A percentile compares a stretch with the other conserved stretches of the same genome.
These are phyloP conservation scores for Monsonia emarginata DNA, from an alignment of 441 rosid species.

Conservation along the genomic window DNA sequence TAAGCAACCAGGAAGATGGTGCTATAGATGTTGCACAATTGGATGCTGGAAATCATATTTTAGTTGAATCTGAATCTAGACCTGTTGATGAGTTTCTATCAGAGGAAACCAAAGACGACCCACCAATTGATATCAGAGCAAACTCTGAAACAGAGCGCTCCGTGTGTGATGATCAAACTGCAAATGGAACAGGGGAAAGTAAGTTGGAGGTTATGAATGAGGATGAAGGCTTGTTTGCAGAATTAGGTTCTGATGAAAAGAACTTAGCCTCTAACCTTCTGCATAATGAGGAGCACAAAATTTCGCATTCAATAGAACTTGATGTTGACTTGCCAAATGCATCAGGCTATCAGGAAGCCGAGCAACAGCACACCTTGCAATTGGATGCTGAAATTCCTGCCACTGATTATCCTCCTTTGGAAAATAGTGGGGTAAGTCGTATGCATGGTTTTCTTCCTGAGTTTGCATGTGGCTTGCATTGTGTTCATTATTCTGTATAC, in stretches of 20 bases:
- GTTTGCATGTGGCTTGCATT: constrained; percentile 10
- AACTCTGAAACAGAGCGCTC: constrained; percentile 28
- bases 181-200: constrained; percentile 24
- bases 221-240: constrained; percentile 25
- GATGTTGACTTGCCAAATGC: constrained; percentile 22
- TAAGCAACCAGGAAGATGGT: constrained; percentile 24
- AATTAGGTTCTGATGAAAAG: constrained; percentile 28
- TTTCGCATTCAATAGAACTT: constrained; percentile 19
- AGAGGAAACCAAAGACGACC: constrained; percentile 37
- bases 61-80: constrained; percentile 33
- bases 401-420: constrained; percentile 22
- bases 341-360: constrained; percentile 29
- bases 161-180: constrained; percentile 30
- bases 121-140: constrained; percentile 25
- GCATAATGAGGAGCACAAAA: constrained; percentile 25
- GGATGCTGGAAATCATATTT: constrained; percentile 21
- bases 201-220: constrained; percentile 20
- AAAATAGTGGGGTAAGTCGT: constrained; percentile 45
- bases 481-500: not conserved
- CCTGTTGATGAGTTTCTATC: constrained; percentile 27
- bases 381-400: constrained; percentile 27
- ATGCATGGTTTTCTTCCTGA: not conserved
- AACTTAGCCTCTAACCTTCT: constrained; percentile 20
- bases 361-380: constrained; percentile 26
- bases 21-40: constrained; percentile 30